Evolutionary conservation across 2,329 filamentous ascomycete genomes (phyloP).

Genomic region (Ceratocystis diversiconidia): DNA sequence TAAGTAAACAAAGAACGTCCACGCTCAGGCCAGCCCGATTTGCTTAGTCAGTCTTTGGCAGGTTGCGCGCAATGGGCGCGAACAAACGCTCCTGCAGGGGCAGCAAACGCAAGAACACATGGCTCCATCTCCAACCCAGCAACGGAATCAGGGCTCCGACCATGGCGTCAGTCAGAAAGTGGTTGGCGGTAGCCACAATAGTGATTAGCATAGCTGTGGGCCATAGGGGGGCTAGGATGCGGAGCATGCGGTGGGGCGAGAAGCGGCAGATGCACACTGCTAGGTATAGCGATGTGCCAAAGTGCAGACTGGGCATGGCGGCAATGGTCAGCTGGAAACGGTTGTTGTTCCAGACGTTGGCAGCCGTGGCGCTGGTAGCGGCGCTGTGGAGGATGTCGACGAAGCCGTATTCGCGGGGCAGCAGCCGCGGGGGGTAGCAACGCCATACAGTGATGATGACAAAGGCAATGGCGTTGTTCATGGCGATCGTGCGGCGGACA

Average conservation of each 20-base stretch:
- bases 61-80: constrained; percentile 13
- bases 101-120: constrained; percentile 22
- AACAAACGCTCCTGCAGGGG: constrained; percentile 24
- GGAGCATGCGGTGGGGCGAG: constrained; percentile 28
- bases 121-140: constrained; percentile 26
- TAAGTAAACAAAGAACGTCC: neutral
- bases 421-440: constrained; percentile 35
- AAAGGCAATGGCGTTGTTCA: constrained; percentile 35
- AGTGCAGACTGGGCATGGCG: constrained; percentile 36
- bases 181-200: constrained; percentile 30
- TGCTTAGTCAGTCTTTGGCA: constrained; percentile 14
- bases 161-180: constrained; percentile 27
- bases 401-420: constrained; percentile 33
- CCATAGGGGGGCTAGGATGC: constrained; percentile 30
- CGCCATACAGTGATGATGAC: constrained; percentile 33
- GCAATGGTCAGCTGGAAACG: constrained; percentile 34
- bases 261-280: constrained; percentile 27
- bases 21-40: neutral
- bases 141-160: constrained; percentile 26
- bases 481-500: constrained; percentile 34
- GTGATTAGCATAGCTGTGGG: constrained; percentile 30
- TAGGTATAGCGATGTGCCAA: constrained; percentile 29
- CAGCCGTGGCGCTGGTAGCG: constrained; percentile 20
- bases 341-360: constrained; percentile 31
- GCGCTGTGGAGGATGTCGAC: constrained; percentile 31